A percentile compares a stretch with the other conserved stretches of the same genome.
Evolutionary conservation across 2,329 filamentous ascomycete genomes (phyloP).

Genomic region (Aureobasidium zeae): DNA sequence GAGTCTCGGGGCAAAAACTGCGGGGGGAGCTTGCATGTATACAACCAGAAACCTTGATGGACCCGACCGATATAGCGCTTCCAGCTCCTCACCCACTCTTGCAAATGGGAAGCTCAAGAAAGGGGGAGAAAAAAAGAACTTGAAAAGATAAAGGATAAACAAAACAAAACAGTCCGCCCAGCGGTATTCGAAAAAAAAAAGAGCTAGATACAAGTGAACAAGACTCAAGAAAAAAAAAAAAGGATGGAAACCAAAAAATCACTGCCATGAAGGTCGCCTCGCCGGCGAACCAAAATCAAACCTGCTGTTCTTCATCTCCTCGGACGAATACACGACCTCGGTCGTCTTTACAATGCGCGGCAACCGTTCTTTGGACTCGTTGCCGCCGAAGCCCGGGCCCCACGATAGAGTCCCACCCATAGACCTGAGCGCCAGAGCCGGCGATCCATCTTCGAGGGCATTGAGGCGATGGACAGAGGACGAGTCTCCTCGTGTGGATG

Average conservation of each 20-base stretch:
- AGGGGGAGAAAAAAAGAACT: no score
- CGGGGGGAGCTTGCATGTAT: no score
- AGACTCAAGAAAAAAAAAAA: neutral
- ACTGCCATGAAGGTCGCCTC: conserved; percentile 7
- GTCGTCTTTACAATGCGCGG: conserved; percentile 8
- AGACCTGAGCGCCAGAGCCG: neutral
- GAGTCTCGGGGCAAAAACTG: no score
- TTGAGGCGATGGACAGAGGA: neutral
- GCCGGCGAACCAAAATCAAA: neutral
- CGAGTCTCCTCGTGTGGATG: neutral
- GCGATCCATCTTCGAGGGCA: conserved; percentile 1
- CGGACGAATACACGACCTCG: conserved; percentile 9
- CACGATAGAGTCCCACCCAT: conserved; percentile 1
- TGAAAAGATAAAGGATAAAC: no score
- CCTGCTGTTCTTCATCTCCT: neutral
- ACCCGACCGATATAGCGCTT: no score
- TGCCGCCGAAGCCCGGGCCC: neutral
- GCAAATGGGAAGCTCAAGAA: no score
- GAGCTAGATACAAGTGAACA: no score
- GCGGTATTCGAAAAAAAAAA: neutral
- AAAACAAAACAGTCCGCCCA: neutral
- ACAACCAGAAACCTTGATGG: no score
- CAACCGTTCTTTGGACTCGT: neutral
- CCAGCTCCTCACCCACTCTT: no score
- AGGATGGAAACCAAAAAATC: neutral